phyloP scores from a whole-genome alignment of 2,329 filamentous ascomycete genomes.

The Ophiosphaerella herpotricha region DNA sequence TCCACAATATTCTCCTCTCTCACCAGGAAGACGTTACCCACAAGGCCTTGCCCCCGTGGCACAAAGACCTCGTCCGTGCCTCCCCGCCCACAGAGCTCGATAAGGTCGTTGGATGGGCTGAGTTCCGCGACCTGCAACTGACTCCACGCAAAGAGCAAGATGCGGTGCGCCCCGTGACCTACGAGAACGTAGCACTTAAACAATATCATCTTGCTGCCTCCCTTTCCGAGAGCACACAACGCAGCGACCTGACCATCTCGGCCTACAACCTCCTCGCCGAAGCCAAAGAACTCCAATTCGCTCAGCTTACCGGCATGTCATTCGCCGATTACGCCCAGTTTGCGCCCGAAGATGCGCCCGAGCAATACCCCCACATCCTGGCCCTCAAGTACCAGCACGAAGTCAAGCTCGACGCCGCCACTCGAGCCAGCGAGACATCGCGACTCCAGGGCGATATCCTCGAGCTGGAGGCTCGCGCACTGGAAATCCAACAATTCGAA shows the following conservation, averaged over 20 bases:
- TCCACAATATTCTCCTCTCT: slow-evolving; percentile 69
- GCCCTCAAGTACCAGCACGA: slow-evolving; percentile 24
- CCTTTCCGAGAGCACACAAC: slow-evolving; percentile 23
- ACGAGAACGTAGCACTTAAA: slow-evolving; percentile 28
- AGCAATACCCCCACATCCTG: slow-evolving; percentile 20
- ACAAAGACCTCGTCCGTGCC: slow-evolving; percentile 22
- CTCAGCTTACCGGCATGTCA: slow-evolving; percentile 21
- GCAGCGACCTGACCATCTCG: slow-evolving; percentile 24
- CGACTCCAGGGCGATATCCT: slow-evolving; percentile 15
- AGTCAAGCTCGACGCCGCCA: slow-evolving; percentile 19
- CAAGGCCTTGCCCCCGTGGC: slow-evolving; percentile 24
- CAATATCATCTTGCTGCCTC: slow-evolving; percentile 28
- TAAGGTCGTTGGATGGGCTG: slow-evolving; percentile 30
- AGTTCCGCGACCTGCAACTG: slow-evolving; percentile 32
- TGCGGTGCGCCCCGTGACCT: slow-evolving; percentile 26
- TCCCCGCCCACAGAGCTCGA: slow-evolving; percentile 28
- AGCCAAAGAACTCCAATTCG: slow-evolving; percentile 32
- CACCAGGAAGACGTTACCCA: slow-evolving; percentile 38
- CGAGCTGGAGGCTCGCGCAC: slow-evolving; percentile 16
- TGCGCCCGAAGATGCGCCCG: not conserved
- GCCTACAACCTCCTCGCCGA: slow-evolving; percentile 37
- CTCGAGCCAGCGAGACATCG: slow-evolving; percentile 13
- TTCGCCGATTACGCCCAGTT: slow-evolving; percentile 18
- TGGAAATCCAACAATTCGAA: slow-evolving; percentile 23
- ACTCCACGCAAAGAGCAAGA: slow-evolving; percentile 23